Conservation (phyloP, 495 filamentous ascomycete genomes). For the Gamarada debralockiae region DNA sequence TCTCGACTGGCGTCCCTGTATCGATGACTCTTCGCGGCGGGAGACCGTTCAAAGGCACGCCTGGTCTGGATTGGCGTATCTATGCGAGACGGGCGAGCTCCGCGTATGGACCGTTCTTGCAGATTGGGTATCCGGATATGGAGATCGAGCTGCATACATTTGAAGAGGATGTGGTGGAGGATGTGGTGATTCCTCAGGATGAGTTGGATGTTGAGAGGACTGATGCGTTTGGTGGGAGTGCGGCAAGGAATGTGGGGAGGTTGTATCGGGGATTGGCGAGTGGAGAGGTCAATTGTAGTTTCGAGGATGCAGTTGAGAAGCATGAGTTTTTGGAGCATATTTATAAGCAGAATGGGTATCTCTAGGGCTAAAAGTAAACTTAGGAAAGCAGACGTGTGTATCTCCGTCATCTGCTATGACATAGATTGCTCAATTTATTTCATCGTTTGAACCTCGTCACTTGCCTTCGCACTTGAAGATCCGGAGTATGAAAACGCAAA, state of each 20-base stretch:
- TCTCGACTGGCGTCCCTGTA: conserved; percentile 39
- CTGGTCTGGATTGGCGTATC: conserved; percentile 50
- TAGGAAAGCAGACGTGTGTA: too few relatives aligned
- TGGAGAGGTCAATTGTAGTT: conserved; percentile 32
- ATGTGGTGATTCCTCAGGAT: conserved; percentile 38
- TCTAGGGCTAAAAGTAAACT: neutral
- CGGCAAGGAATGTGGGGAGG: conserved; percentile 38
- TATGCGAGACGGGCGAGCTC: conserved; percentile 48
- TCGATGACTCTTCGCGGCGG: conserved; percentile 45
- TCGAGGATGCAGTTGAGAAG: conserved; percentile 38
- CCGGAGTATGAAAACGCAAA: too few relatives aligned
- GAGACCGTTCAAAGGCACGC: conserved; percentile 41
- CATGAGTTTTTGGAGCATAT: conserved; percentile 31
- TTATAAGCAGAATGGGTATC: conserved; percentile 15
- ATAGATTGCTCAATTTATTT: too few relatives aligned
- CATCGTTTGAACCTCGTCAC: too few relatives aligned
- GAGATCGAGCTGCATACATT: conserved; percentile 42
- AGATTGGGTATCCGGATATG: conserved; percentile 30
- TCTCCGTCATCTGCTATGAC: too few relatives aligned
- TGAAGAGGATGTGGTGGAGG: conserved; percentile 33
- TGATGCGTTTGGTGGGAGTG: conserved; percentile 11
- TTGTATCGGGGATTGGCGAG: conserved; percentile 47
- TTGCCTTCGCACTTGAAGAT: too few relatives aligned
- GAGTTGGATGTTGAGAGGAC: conserved; percentile 31
- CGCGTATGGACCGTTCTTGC: conserved; percentile 30